Percentiles rank a stretch among this genome's conserved stretches.
These are phyloP conservation scores for Tolypocladium tundrense DNA, from an alignment of 2,329 filamentous ascomycete species.

Conservation along the genomic window DNA sequence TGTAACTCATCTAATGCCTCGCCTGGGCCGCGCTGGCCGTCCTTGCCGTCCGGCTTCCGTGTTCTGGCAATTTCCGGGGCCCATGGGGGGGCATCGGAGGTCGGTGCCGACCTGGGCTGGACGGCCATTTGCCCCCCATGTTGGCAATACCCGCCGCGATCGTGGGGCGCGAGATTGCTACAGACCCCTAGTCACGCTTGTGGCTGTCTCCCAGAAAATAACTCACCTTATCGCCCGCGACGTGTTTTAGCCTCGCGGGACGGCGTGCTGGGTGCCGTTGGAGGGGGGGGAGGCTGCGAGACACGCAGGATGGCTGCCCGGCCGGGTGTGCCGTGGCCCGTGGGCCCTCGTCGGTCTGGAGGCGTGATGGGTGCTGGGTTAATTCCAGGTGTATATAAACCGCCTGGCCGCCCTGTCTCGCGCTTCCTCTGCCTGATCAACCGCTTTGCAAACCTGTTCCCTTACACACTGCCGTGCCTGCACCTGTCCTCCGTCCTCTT, in stretches of 20 bases:
- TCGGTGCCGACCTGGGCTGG: background rate
- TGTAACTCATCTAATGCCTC: background rate
- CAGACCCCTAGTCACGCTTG: background rate
- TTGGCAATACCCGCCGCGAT: background rate
- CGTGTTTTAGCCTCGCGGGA: background rate
- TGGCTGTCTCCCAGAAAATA: background rate
- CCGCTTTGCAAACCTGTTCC: background rate
- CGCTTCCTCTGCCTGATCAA: background rate
- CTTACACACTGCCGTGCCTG: background rate
- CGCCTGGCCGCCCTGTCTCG: background rate
- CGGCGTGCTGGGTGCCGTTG: background rate
- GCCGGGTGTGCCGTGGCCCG: background rate
- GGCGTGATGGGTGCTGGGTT: background rate
- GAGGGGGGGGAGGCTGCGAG: background rate
- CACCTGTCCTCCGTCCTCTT: background rate
- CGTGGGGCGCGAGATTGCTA: background rate
- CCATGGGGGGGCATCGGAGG: background rate
- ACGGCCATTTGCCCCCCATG: background rate
- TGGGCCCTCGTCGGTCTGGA: background rate
- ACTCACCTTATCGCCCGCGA: background rate
- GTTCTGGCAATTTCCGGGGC: background rate
- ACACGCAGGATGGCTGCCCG: background rate
- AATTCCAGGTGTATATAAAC: background rate
- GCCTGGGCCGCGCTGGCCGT: background rate
- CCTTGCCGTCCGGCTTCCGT: background rate